Evolutionary conservation across 2,329 filamentous ascomycete species (phyloP).

Genomic region (Trichoderma sp.): DNA sequence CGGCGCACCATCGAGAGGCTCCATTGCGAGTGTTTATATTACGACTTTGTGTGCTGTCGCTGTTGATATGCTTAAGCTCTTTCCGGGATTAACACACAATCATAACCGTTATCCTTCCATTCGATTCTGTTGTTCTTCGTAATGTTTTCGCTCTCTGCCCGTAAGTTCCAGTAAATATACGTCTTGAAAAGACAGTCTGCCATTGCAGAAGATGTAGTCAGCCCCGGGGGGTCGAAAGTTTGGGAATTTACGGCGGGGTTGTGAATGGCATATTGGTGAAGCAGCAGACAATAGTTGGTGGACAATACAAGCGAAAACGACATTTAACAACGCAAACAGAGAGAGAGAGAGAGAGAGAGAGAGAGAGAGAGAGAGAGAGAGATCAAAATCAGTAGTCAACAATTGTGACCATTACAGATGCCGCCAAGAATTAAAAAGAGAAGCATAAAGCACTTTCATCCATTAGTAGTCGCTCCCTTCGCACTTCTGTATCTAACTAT

Average conservation of each 20-base stretch:
- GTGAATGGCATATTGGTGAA: slow-evolving; percentile 27
- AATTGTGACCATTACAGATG: background rate
- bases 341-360: too few relatives aligned
- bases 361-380: too few relatives aligned
- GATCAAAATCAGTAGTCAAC: background rate
- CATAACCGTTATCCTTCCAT: background rate
- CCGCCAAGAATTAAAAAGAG: background rate
- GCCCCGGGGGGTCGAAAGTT: slow-evolving; percentile 40
- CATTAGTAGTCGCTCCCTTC: background rate
- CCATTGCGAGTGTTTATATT: background rate
- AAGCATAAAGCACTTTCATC: background rate
- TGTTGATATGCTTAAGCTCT: background rate
- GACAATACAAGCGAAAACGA: too few relatives aligned
- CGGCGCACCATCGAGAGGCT: background rate
- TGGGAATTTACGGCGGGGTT: slow-evolving; percentile 25
- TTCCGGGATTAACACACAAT: background rate
- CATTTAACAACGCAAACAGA: background rate
- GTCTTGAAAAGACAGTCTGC: background rate
- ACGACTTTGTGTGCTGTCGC: background rate
- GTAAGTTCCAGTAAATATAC: background rate
- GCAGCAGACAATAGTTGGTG: background rate
- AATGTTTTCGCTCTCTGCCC: background rate
- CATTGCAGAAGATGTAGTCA: background rate
- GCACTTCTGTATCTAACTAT: background rate
- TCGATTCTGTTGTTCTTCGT: background rate